A percentile compares a stretch with the other conserved stretches of the same genome.
Evolutionary conservation across 164 flowering plant genomes (phyloP).

Genomic region (Chimonanthus salicifolius): DNA sequence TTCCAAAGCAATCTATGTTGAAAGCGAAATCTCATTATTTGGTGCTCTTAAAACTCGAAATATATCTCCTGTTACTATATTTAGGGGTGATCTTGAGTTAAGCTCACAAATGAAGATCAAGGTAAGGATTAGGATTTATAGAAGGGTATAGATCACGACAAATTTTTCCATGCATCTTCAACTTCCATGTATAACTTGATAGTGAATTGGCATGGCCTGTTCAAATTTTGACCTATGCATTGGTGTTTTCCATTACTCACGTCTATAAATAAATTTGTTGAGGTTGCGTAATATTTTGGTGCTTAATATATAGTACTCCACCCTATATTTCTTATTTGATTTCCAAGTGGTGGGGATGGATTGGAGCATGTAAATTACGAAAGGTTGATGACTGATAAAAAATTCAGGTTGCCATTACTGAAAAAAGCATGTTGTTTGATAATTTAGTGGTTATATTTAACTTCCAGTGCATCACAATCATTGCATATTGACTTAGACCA

Average conservation of each 20-base stretch:
- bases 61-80: constrained; percentile 75
- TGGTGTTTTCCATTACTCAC: background rate
- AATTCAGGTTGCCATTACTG: too few species aligned
- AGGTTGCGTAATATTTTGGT: background rate
- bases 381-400: background rate
- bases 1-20: constrained; percentile 60
- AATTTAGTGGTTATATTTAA: background rate
- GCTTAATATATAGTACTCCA: background rate
- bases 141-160: background rate
- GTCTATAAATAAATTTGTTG: background rate
- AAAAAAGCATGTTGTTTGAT: background rate
- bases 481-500: background rate
- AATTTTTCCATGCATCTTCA: background rate
- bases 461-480: background rate
- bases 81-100: constrained; percentile 84
- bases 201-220: background rate
- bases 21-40: constrained; percentile 54
- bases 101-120: constrained; percentile 70
- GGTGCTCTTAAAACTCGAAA: constrained; percentile 85
- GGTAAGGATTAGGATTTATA: constrained; percentile 37
- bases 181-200: background rate
- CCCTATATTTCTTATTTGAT: background rate
- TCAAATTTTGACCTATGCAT: background rate
- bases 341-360: background rate
- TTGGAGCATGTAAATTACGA: background rate